These are phyloP conservation scores for Scopulariopsis brevicaulis DNA, from an alignment of 2,329 filamentous ascomycete species.

Conservation along the genomic window DNA sequence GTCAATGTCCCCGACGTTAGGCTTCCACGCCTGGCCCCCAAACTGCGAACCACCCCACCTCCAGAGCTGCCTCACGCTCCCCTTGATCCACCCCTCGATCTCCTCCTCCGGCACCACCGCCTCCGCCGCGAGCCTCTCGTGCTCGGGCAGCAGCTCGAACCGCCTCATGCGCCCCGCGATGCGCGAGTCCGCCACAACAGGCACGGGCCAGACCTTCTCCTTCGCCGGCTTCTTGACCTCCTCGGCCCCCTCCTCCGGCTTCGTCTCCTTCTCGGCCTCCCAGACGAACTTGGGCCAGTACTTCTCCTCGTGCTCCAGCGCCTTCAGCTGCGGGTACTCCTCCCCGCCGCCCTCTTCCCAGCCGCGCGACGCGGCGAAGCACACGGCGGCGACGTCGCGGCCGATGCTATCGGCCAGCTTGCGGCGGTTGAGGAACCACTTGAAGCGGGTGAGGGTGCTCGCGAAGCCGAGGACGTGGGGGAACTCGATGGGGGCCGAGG, in stretches of 20 bases:
- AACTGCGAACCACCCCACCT: slow-evolving; percentile 35
- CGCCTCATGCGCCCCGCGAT: slow-evolving; percentile 70
- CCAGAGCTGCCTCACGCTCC: slow-evolving; percentile 39
- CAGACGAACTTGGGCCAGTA: slow-evolving; percentile 78
- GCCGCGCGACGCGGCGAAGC: slow-evolving; percentile 50
- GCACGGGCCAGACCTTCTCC: slow-evolving; percentile 66
- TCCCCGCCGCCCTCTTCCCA: slow-evolving; percentile 28
- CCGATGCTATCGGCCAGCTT: slow-evolving; percentile 80
- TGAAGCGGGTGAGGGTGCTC: slow-evolving; percentile 77
- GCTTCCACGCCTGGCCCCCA: slow-evolving; percentile 21
- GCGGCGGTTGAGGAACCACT: slow-evolving; percentile 78
- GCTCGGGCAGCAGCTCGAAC: slow-evolving; percentile 58
- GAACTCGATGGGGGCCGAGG: slow-evolving; percentile 61
- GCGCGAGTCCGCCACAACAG: slow-evolving; percentile 64
- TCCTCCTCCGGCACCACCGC: slow-evolving; percentile 57
- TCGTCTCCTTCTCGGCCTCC: slow-evolving; percentile 36
- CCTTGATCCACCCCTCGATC: slow-evolving; percentile 58
- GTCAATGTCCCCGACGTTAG: slow-evolving; percentile 26
- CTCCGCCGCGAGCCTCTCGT: slow-evolving; percentile 53
- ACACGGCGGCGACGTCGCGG: slow-evolving; percentile 74
- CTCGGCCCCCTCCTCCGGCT: slow-evolving; percentile 17
- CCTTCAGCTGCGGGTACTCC: slow-evolving; percentile 19
- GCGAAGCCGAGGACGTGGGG: slow-evolving; percentile 89
- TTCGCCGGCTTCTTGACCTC: slow-evolving; percentile 26
- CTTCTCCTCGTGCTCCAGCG: slow-evolving; percentile 60